Evolutionary conservation across 345 rosid species (phyloP), one percentile per base, ranked within the genome.

Genomic region (Gossypium sturtianum): DNA sequence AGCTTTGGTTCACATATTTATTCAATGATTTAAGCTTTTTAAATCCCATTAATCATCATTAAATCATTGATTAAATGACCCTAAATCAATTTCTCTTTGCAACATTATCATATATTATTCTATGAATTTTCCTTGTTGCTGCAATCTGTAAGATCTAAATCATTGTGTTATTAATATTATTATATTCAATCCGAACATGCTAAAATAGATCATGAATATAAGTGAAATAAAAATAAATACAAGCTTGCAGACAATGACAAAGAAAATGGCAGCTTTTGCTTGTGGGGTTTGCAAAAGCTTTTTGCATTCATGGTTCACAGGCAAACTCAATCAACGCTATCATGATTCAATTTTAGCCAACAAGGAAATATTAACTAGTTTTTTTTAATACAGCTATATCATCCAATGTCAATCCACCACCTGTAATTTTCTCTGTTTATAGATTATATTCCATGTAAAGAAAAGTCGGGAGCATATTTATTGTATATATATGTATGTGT

Each of bases 281-380:
- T 56, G 51, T 74, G 72, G 75, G 75, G 75, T 58, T 23, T 44
- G 65, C 45, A 70, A 23, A 63, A 70, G 49, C 65, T 62, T 64
- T 62, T 61, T 4, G 12, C 19, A 10, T 56, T 3, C 66, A 57
- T 62, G 61, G 61, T 48, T 74, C 38, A 53, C 59, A 48, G 20
- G 41, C 44, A 43, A 73, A 11, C 58, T 38, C 34, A 57, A 54
- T 53, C 60, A 60, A 74, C 58, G 19, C 57, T 52, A 43, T 38
- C 67, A 70, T 70, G 3, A 53, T 70, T 47, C 5, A 9, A 47
- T 34, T 22, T 27, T 12, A 70, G 27, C 29, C 1, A 19, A 66
- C 20, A 67, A 19, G 3, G n/a, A 22, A 59, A 25, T 25, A 59
- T 38, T 15, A 27, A 70, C 4, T 60, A 25, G 57, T 71, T 1